Evolutionary conservation across 352 stramenopile species (phyloP), one percentile per base, ranked within the genome.

Genomic region (Globisporangium cylindrosporum): DNA sequence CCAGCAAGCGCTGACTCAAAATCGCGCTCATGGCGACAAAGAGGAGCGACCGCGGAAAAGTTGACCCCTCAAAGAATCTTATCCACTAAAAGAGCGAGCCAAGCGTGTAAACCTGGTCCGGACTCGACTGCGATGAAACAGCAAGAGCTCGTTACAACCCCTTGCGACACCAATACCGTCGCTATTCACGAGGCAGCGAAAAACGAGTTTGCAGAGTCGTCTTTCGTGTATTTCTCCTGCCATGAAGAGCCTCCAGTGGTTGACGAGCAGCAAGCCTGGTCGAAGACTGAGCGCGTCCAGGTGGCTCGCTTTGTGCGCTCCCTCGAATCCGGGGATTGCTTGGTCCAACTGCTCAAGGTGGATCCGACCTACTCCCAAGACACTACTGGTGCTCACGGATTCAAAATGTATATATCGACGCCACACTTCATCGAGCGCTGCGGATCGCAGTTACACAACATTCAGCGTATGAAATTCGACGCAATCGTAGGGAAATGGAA

Each of bases 371-470:
- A 41, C 9, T 49, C 58, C 10, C 60, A 51, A 27, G 38, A 15
- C 41, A 75, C 68, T 22, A 73, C 55, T 32, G 41, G 64, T 20
- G 22, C 64, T 18, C 29, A 22, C 7, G 46, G 36, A 22, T 65
- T 67, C 29, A 67, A 72, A 46, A 18, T 43, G 4, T 82, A 78
- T n/a, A 60, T 74, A 6, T 72, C 74, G 24, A 85, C 75, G 3
- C 73, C 76, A 9, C 72, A 85, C 38, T 78, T 77, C 48, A 80
- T 83, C 38, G 73, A 85, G 25, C 78, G 73, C 43, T 82, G 69
- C 56, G 69, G 71, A 1, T 78, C 73, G 8, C 64, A 78, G 29
- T 61, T 85, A 4, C 71, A 79, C 53, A 82, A 61, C 20, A 69
- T 80, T 48, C 71, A 76, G n/a, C 67, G 64, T n/a, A 78, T 82